Base-by-base conservation (phyloP, 192 early-diverging fungal species). In the Thamnidium elegans region DNA sequence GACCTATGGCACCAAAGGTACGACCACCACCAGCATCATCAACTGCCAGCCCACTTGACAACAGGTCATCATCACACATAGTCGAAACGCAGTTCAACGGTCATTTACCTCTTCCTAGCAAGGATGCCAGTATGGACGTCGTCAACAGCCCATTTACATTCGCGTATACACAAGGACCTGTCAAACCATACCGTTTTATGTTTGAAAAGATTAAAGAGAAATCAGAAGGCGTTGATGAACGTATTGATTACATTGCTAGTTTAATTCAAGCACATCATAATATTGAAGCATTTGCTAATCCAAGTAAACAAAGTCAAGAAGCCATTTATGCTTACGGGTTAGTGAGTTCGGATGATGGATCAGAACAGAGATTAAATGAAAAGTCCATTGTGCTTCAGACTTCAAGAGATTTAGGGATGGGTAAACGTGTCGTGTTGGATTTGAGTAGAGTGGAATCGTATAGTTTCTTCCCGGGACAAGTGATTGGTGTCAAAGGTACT, bases 391-490 rank as follows among this genome's bases (percentile, higher is more conserved):
- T 91, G 6, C 73, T 98, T 13, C 94, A 97, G 71, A 80, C 94
- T n/a, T 93, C 90, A 30, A 78, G 89, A 17, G 73, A 73, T 5
- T 73, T 94, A 45, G 93, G 94, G 4, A 78, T 79, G 48, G 94
- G 93, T 0, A 64, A 71, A 3, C 84, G 93, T 26, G 79, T 92
- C 0, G 77, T 76, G 23, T 69, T 98, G 50, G 81, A 88, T 55
- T 66, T 94, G 7, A 73, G 69, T 9, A 63, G 79, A 26, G 46
- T 89, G 19, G 51, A 84, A 9, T 74, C 79, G n/a, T 90, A 84
- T 67, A 70, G 83, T 39, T 78, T 98, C 23, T 97, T 97, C 65
- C 95, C 94, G 2, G 97, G 97, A 23, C 95, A 96, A 70, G 74
- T 73, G 7, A 19, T 58, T 26, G 54, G 36, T 10, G 58, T 58